Evolutionary conservation across 192 early-diverging fungal species (phyloP), one percentile per base, ranked within the genome.

Genomic region (Ambispora gerdemannii): DNA sequence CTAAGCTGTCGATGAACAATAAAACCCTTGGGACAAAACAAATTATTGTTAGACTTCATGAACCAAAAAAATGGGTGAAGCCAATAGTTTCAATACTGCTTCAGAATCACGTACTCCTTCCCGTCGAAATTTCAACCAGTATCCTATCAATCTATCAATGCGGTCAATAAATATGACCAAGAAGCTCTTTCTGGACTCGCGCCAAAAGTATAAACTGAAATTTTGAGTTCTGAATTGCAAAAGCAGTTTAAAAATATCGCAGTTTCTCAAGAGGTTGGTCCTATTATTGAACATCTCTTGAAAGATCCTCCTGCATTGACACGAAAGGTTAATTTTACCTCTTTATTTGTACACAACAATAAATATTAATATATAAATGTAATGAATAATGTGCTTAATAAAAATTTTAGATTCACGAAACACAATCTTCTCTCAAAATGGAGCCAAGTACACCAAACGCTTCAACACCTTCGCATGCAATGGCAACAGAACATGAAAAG

Each of bases 21-120:
- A 85, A 89, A 70, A 87, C 89, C 68, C 76, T 93, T 51, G 82
- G 86, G 63, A 76, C 75, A 70, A 97, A 96, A 83, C 93, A 91
- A 17, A 84, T 97, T 59, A 90, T 93, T 76, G 93, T 97, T 53
- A 93, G 91, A n/a, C 87, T 95, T 61, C 92, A 93, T 69, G 94
- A 96, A 81, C 92, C 93, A 72, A 93, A 94, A 82, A 95, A 97
- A 70, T 85, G n/a, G n/a, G n/a, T n/a, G n/a, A n/a, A n/a, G n/a
- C n/a, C n/a, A 20, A 38, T 24, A 38, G n/a, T n/a, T n/a, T 33
- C 11, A 20, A 20, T 6, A 55, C 67, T 34, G 51, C 67, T 15
- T 38, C 52, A n/a, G 67, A 68, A 36, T 47, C 25, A 36, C 67
- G 67, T 19, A 15, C 52, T 24, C 67, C 67, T 34, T 68, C 67